These are phyloP conservation scores for Clohesyomyces aquaticus DNA, from an alignment of 495 filamentous ascomycete genomes.

Conservation along the genomic window DNA sequence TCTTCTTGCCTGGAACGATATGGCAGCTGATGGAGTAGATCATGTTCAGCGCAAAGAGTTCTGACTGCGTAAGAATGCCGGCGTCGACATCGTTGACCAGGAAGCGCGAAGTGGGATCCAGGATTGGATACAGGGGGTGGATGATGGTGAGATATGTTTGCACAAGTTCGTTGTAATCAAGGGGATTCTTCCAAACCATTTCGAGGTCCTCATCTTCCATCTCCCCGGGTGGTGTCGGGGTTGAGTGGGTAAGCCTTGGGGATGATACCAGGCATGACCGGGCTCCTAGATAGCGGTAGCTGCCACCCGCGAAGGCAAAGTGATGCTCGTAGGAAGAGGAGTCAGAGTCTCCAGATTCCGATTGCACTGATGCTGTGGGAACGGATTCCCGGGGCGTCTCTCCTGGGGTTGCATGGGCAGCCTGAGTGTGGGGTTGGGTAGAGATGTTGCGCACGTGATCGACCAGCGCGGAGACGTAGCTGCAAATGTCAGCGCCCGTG, in stretches of 20 bases:
- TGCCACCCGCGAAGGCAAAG: slow-evolving; percentile 28
- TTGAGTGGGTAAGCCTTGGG: slow-evolving; percentile 5
- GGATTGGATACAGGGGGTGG: slow-evolving; percentile 29
- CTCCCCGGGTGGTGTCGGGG: background rate
- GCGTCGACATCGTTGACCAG: slow-evolving; percentile 7
- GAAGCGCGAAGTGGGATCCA: slow-evolving; percentile 20
- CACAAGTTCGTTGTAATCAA: slow-evolving; percentile 21
- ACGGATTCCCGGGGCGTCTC: slow-evolving; percentile 2
- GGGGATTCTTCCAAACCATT: background rate
- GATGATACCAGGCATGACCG: slow-evolving; percentile 30
- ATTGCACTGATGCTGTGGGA: background rate
- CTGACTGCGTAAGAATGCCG: slow-evolving; percentile 4
- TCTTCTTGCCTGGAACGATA: slow-evolving; percentile 5
- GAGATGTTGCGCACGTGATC: slow-evolving; percentile 26
- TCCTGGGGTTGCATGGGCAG: slow-evolving; percentile 1
- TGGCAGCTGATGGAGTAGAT: slow-evolving; percentile 33
- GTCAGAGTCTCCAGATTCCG: slow-evolving; percentile 14
- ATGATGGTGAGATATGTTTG: slow-evolving; percentile 16
- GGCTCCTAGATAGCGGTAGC: slow-evolving; percentile 29
- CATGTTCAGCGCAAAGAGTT: slow-evolving; percentile 31
- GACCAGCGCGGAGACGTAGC: slow-evolving; percentile 29
- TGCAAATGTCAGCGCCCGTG: background rate
- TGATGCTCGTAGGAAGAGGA: slow-evolving; percentile 18
- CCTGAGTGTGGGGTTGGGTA: background rate
- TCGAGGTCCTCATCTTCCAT: slow-evolving; percentile 17